These are phyloP conservation scores for Cucumis sativus DNA, from an alignment of 306 rosid genomes.

Conservation along the genomic window Cucumber_9930_V3 NC_026660.2:19095001-19095500, in stretches of 20 bases:
- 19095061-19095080: neutral
- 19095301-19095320: slow-evolving; percentile 72
- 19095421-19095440: slow-evolving; percentile 47
- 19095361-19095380: slow-evolving; percentile 10
- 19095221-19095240: neutral
- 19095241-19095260: slow-evolving; percentile 18
- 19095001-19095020: neutral
- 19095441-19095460: slow-evolving; percentile 37
- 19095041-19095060: neutral
- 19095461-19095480: slow-evolving; percentile 40
- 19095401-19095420: slow-evolving; percentile 80
- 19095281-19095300: slow-evolving; percentile 89
- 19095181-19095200: neutral
- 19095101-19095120: neutral
- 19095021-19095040: neutral
- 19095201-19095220: neutral
- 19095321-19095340: slow-evolving; percentile 13
- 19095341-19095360: slow-evolving; percentile 4
- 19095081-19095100: neutral
- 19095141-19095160: neutral
- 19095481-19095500: neutral
- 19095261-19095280: slow-evolving; percentile 89
- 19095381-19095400: slow-evolving; percentile 89
- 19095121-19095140: neutral
- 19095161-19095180: neutral